These are phyloP conservation scores for Plantago coronopus DNA, from an alignment of 305 asterid genomes.

Conservation along the genomic window DNA sequence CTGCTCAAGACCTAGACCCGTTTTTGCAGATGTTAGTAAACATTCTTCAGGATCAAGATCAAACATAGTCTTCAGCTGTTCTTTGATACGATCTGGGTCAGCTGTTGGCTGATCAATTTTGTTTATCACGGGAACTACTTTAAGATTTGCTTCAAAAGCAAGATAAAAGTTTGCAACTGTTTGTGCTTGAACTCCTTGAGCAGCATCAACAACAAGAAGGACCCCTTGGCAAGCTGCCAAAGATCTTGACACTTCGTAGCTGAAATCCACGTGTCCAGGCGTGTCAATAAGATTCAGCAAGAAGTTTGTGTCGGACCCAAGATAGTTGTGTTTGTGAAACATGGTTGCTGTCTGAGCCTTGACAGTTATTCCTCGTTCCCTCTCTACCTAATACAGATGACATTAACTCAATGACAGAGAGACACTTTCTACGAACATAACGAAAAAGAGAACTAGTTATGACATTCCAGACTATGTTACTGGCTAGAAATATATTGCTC, in stretches of 20 bases:
- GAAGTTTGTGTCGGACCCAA: constrained; percentile 53
- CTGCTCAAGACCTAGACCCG: constrained; percentile 85
- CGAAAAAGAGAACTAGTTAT: neutral
- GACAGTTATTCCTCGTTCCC: constrained; percentile 97
- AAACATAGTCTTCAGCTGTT: constrained; percentile 88
- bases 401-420: constrained; percentile 20
- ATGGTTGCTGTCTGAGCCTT: constrained; percentile 99
- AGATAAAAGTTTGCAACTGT: constrained; percentile 96
- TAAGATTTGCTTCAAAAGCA: constrained; percentile 85
- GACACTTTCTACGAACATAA: neutral
- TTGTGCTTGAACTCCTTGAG: constrained; percentile 99
- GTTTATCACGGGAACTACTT: constrained; percentile 81
- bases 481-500: no score
- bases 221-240: constrained; percentile 99
- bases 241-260: constrained; percentile 95
- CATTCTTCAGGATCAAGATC: constrained; percentile 85
- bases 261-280: constrained; percentile 98
- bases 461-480: no score
- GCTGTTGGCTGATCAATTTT: constrained; percentile 99
- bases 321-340: constrained; percentile 72
- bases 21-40: constrained; percentile 87
- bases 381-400: constrained; percentile 69
- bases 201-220: constrained; percentile 95
- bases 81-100: constrained; percentile 86
- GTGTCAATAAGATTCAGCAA: constrained; percentile 87